A percentile compares a stretch with the other conserved stretches of the same genome.
Evolutionary conservation across 345 rosid genomes (phyloP).

Genomic region (Sisymbrium irio): DNA sequence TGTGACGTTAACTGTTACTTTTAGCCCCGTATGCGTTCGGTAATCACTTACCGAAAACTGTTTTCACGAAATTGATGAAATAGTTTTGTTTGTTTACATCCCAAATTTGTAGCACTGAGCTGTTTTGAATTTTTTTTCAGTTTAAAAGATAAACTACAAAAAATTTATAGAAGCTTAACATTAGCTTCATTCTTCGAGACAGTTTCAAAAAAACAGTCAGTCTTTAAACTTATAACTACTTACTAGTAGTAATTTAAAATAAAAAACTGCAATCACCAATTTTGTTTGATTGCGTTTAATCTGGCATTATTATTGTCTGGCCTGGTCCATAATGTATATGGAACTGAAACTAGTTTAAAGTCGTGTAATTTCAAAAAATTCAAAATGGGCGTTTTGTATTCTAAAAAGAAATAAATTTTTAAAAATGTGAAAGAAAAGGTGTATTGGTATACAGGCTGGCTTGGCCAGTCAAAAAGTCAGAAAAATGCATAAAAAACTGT

Average conservation of each 20-base stretch:
- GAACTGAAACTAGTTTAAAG: slow-evolving; percentile 2
- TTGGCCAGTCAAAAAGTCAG: slow-evolving; percentile 50
- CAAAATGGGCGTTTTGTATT: neutral
- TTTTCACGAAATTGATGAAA: neutral
- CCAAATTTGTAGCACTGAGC: neutral
- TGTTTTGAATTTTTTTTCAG: neutral
- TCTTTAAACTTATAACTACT: neutral
- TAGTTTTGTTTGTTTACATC: neutral
- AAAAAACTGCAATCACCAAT: neutral
- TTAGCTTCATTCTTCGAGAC: neutral
- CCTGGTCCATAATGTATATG: neutral
- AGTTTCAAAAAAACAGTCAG: too few species aligned
- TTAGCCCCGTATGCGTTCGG: neutral
- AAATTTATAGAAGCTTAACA: neutral
- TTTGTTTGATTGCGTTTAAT: neutral
- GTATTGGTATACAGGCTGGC: slow-evolving; percentile 64
- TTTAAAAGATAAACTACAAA: neutral
- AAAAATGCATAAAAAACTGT: slow-evolving; percentile 34
- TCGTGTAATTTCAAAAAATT: neutral
- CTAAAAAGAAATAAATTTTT: neutral
- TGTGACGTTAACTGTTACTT: neutral
- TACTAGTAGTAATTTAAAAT: neutral
- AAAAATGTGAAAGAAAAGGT: slow-evolving; percentile 14
- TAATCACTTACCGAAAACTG: neutral
- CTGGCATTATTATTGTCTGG: neutral